phyloP scores from a whole-genome alignment of 805 yeast species.

The Priceomyces fermenticarens region DNA sequence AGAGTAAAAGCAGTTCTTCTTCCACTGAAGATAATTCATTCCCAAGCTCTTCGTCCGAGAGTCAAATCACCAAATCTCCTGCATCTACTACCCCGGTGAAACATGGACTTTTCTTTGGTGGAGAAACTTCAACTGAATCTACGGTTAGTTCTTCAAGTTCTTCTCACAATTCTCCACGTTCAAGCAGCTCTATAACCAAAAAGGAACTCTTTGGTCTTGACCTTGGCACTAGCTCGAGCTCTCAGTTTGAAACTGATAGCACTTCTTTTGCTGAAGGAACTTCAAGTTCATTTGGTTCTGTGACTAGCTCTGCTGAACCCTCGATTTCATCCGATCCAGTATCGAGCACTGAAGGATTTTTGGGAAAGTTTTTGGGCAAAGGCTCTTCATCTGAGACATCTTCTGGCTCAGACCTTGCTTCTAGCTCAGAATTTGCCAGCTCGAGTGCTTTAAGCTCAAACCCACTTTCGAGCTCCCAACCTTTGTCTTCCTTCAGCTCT shows the following conservation, averaged over 20 bases:
- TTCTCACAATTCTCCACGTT: neutral
- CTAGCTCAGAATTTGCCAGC: neutral
- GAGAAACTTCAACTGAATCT: neutral
- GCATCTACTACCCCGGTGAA: constrained; percentile 3
- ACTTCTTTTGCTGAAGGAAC: too few relatives aligned
- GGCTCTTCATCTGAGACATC: constrained; percentile 2
- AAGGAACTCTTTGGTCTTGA: too few relatives aligned
- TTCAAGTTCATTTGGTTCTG: neutral
- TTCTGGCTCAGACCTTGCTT: neutral
- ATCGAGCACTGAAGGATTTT: neutral
- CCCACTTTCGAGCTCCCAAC: constrained; percentile 2
- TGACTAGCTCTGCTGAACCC: constrained; percentile 1
- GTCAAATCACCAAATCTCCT: constrained; percentile 7
- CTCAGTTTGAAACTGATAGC: neutral
- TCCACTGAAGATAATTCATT: neutral
- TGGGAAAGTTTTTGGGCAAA: neutral
- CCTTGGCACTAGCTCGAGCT: too few relatives aligned
- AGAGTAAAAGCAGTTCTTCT: neutral
- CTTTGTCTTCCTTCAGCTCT: neutral
- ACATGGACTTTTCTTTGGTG: neutral
- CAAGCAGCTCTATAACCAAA: neutral
- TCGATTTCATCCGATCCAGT: constrained; percentile 1
- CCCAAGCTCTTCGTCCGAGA: constrained; percentile 6
- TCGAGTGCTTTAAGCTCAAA: neutral
- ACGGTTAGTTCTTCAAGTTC: constrained; percentile 4